Conservation (phyloP, 495 filamentous ascomycete genomes). For the Penicillium crystallinum region DNA sequence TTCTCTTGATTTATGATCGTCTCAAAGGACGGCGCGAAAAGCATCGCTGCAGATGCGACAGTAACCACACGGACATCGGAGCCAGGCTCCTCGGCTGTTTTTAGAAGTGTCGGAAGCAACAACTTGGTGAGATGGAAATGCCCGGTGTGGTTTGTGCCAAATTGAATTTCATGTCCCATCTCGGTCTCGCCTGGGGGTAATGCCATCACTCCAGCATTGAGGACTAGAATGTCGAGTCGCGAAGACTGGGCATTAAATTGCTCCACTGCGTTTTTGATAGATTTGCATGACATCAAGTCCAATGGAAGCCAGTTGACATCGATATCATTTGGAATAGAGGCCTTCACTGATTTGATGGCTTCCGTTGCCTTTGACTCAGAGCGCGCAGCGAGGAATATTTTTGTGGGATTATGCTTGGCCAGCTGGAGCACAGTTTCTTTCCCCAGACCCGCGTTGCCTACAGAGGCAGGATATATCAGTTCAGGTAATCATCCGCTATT, state of each 20-base stretch:
- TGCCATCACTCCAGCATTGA: slow-evolving; percentile 59
- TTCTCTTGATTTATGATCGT: slow-evolving; percentile 28
- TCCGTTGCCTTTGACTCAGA: slow-evolving; percentile 27
- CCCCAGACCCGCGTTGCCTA: slow-evolving; percentile 55
- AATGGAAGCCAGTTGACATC: slow-evolving; percentile 38
- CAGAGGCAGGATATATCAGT: neutral
- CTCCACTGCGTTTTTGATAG: slow-evolving; percentile 48
- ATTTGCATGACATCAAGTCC: slow-evolving; percentile 41
- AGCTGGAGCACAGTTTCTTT: slow-evolving; percentile 50
- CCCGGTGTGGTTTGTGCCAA: slow-evolving; percentile 54
- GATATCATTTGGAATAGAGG: slow-evolving; percentile 14
- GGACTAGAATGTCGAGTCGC: slow-evolving; percentile 60
- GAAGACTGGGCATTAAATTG: slow-evolving; percentile 42
- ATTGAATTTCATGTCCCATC: slow-evolving; percentile 50
- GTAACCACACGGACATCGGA: slow-evolving; percentile 42
- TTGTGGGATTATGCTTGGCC: slow-evolving; percentile 48
- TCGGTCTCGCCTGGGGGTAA: slow-evolving; percentile 34
- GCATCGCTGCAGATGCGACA: slow-evolving; percentile 35
- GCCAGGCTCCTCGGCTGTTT: slow-evolving; percentile 29
- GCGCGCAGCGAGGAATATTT: slow-evolving; percentile 49
- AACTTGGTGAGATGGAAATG: slow-evolving; percentile 55
- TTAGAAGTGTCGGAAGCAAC: slow-evolving; percentile 28
- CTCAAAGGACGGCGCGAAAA: slow-evolving; percentile 22
- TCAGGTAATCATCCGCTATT: neutral
- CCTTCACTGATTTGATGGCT: slow-evolving; percentile 21